phyloP scores from a whole-genome alignment of 73 alveolate genomes.

The Symbiodinium pilosum region DNA sequence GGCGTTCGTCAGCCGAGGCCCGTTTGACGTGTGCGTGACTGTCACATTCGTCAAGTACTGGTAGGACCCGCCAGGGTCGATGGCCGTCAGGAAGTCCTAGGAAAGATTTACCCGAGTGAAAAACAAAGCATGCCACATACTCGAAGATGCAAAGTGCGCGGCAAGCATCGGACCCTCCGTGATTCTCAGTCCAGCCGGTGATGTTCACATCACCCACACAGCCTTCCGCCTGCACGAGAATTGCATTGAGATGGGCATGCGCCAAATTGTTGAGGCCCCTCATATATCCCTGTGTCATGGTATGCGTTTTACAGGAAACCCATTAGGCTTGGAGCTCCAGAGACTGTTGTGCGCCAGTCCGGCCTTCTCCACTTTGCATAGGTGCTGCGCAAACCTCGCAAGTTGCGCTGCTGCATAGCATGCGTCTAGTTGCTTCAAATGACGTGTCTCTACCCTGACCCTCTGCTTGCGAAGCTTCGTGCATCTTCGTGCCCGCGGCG shows the following conservation, averaged over 20 bases:
- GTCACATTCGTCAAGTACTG: constrained; percentile 81
- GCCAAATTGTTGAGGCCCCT: too few species aligned
- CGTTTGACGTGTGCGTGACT: constrained; percentile 33
- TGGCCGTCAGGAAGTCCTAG: constrained; percentile 58
- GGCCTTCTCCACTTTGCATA: not conserved
- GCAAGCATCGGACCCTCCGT: constrained; percentile 59
- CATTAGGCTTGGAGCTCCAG: too few species aligned
- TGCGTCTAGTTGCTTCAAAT: too few species aligned
- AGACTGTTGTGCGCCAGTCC: not conserved
- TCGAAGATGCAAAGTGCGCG: not conserved
- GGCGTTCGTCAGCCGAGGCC: constrained; percentile 61
- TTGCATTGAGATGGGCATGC: too few species aligned
- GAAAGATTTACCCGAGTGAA: too few species aligned
- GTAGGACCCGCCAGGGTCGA: constrained; percentile 26
- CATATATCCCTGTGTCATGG: too few species aligned
- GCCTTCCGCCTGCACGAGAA: not conserved
- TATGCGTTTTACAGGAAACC: too few species aligned
- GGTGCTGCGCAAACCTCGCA: not conserved
- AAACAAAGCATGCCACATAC: not conserved
- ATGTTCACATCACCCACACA: constrained; percentile 34
- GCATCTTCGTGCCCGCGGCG: too few species aligned
- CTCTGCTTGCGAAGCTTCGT: too few species aligned
- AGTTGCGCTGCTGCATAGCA: not conserved
- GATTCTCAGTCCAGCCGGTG: constrained; percentile 80
- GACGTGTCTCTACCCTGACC: too few species aligned